Evolutionary conservation across 2,329 filamentous ascomycete species (phyloP).

Genomic region (Biscogniauxia sp.): DNA sequence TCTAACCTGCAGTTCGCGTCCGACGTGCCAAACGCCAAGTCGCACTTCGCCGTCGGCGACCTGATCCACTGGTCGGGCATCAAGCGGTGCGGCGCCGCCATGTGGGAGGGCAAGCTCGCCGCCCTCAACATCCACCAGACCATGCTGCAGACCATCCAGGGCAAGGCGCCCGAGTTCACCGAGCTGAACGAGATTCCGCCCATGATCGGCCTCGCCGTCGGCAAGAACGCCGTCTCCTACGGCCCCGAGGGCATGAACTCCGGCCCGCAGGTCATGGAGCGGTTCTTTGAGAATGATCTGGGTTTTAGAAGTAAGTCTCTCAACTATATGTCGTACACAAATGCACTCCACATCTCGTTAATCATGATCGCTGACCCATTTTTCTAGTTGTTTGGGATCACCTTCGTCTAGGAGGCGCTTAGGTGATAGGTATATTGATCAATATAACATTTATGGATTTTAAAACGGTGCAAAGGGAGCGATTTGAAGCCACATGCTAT

Average conservation of each 20-base stretch:
- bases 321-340: too few species aligned
- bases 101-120: constrained; percentile 67
- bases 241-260: constrained; percentile 55
- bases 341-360: background rate
- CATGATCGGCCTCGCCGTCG: constrained; percentile 70
- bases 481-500: background rate
- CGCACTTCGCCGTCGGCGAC: constrained; percentile 71
- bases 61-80: constrained; percentile 71
- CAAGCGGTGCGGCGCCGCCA: constrained; percentile 74
- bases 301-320: constrained; percentile 57
- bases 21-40: constrained; percentile 53
- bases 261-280: constrained; percentile 61
- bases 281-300: constrained; percentile 67
- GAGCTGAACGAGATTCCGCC: constrained; percentile 55
- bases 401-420: constrained; percentile 28
- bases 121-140: constrained; percentile 66
- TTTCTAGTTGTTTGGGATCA: constrained; percentile 32
- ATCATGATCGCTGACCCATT: constrained; percentile 7
- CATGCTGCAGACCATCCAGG: constrained; percentile 46
- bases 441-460: background rate
- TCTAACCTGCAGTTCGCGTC: constrained; percentile 48
- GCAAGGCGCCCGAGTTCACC: constrained; percentile 43
- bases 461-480: background rate
- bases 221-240: constrained; percentile 66
- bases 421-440: constrained; percentile 16